Percentiles rank a stretch among this genome's conserved stretches.
Evolutionary conservation across 352 stramenopile genomes (phyloP).

Genomic region (Globisporangium camurandrum): DNA sequence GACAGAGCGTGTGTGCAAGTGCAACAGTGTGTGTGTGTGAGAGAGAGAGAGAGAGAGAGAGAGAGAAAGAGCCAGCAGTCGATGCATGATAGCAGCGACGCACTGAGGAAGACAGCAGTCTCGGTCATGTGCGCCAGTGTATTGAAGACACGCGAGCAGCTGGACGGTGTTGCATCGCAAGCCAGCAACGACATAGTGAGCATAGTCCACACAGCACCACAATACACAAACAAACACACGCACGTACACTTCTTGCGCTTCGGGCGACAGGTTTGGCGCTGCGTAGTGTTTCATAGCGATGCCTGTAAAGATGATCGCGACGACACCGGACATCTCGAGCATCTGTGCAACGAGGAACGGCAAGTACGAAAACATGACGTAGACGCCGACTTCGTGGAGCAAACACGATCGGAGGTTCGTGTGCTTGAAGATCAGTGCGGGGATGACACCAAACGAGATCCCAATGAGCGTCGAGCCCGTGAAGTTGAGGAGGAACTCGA

Average conservation of each 20-base stretch:
- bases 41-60: background rate
- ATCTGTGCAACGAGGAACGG: conserved; percentile 69
- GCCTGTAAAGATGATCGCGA: conserved; percentile 91
- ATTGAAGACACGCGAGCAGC: conserved; percentile 86
- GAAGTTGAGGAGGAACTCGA: conserved; percentile 90
- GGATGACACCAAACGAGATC: conserved; percentile 72
- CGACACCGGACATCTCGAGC: conserved; percentile 86
- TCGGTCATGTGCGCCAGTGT: conserved; percentile 89
- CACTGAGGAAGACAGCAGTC: conserved; percentile 90
- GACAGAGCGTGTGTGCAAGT: background rate
- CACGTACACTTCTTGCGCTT: conserved; percentile 75
- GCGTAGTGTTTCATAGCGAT: conserved; percentile 90
- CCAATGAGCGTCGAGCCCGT: conserved; percentile 86
- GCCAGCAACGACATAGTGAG: background rate
- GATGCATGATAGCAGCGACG: conserved; percentile 13
- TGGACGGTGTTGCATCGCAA: conserved; percentile 12
- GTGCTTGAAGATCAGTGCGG: conserved; percentile 87
- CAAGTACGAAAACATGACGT: conserved; percentile 85
- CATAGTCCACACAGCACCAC: background rate
- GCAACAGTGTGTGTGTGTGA: background rate
- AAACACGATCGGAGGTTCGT: conserved; percentile 82
- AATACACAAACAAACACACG: background rate
- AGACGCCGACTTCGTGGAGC: conserved; percentile 85
- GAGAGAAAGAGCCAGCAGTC: no score
- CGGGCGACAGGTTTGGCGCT: conserved; percentile 73